These are phyloP conservation scores for Tetrahymena thermophila DNA, from an alignment of 73 alveolate species.

Conservation along the genomic window DNA sequence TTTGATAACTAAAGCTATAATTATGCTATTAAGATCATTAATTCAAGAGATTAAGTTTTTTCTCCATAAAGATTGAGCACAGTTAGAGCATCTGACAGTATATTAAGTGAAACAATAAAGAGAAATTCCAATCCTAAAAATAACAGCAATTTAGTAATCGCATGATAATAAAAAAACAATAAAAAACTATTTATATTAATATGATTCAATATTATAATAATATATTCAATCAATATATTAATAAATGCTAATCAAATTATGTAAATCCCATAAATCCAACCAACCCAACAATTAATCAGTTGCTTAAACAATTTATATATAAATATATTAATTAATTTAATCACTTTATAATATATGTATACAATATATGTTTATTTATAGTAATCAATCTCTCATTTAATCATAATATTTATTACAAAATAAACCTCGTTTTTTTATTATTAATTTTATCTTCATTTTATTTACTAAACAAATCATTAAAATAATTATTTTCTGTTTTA, in stretches of 20 bases:
- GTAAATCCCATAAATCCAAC: too few relatives aligned
- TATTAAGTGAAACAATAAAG: background rate
- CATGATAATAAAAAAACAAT: background rate
- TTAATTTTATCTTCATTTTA: too few relatives aligned
- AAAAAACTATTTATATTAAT: too few relatives aligned
- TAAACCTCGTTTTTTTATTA: too few relatives aligned
- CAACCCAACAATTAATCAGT: background rate
- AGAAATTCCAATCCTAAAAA: background rate
- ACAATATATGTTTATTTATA: background rate
- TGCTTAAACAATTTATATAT: background rate
- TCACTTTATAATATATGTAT: background rate
- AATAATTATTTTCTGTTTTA: too few relatives aligned
- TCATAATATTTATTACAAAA: too few relatives aligned
- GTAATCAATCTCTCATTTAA: background rate
- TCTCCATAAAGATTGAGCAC: background rate
- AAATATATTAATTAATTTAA: too few relatives aligned
- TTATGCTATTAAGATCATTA: background rate
- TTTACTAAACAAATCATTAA: too few relatives aligned
- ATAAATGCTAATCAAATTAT: too few relatives aligned
- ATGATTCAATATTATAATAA: too few relatives aligned
- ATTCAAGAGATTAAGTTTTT: background rate
- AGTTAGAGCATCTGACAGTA: background rate
- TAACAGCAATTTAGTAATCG: background rate
- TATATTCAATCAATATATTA: too few relatives aligned
- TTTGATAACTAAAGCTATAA: background rate